Conservation (phyloP, 2,329 filamentous ascomycete genomes). For the Calonectria ilicicola region DNA sequence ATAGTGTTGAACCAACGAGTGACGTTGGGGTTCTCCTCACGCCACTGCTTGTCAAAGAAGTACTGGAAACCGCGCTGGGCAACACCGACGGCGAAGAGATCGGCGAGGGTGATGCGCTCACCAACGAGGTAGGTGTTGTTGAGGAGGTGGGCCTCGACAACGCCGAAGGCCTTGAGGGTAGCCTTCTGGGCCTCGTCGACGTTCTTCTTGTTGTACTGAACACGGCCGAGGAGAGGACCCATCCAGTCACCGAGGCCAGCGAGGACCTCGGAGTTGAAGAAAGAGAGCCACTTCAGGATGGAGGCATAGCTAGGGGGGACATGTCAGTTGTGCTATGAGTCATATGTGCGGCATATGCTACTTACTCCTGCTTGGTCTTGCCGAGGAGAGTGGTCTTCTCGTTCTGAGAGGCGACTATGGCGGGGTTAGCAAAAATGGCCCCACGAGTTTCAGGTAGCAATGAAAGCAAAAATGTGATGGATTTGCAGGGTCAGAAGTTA, state of each 20-base stretch:
- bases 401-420: slow-evolving; percentile 95
- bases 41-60: slow-evolving; percentile 94
- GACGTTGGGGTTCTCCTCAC: slow-evolving; percentile 83
- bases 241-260: slow-evolving; percentile 82
- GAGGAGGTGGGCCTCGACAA: slow-evolving; percentile 88
- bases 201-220: slow-evolving; percentile 97
- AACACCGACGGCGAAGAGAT: slow-evolving; percentile 85
- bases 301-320: slow-evolving; percentile 78
- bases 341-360: slow-evolving; percentile 44
- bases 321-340: slow-evolving; percentile 33
- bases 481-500: slow-evolving; percentile 79
- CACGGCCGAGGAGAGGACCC: slow-evolving; percentile 83
- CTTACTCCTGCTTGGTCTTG: slow-evolving; percentile 99
- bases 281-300: slow-evolving; percentile 98
- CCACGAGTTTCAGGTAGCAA: slow-evolving; percentile 29
- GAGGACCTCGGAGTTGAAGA: slow-evolving; percentile 90
- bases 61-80: slow-evolving; percentile 90
- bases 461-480: slow-evolving; percentile 43
- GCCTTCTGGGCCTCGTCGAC: slow-evolving; percentile 84
- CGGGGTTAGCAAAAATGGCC: slow-evolving; percentile 47
- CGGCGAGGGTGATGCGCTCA: slow-evolving; percentile 96
- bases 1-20: slow-evolving; percentile 96
- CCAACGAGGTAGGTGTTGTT: slow-evolving; percentile 97
- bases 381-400: slow-evolving; percentile 99
- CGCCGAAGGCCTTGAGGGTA: slow-evolving; percentile 74